A percentile compares a stretch with the other conserved stretches of the same genome.
phyloP scores from a whole-genome alignment of 208 protist genomes.

The Leptomonas seymouri region DNA sequence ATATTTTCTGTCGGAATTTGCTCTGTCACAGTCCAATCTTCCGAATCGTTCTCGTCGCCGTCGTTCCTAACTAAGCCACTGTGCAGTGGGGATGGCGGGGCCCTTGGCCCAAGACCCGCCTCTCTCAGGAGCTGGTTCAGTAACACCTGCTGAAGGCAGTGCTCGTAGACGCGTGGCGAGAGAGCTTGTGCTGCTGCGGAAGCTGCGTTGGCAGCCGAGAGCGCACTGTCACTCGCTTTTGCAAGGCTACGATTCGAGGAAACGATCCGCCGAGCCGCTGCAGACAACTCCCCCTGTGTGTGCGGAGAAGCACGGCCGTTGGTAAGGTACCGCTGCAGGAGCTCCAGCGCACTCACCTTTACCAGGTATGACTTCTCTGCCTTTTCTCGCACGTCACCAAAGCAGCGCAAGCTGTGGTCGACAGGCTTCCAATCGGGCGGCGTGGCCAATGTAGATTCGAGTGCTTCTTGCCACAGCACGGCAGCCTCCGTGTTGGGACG shows the following conservation, averaged over 20 bases:
- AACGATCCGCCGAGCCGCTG: background rate
- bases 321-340: conserved; percentile 32
- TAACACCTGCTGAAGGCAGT: conserved; percentile 31
- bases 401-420: background rate
- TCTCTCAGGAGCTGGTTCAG: conserved; percentile 28
- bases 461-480: conserved; percentile 25
- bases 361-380: conserved; percentile 1
- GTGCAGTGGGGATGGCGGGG: too few species aligned
- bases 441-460: conserved; percentile 29
- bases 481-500: conserved; percentile 22
- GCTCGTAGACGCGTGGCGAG: conserved; percentile 33
- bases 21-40: conserved; percentile 35
- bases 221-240: background rate
- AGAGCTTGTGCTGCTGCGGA: conserved; percentile 21
- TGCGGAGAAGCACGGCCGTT: background rate
- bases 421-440: background rate
- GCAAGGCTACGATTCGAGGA: background rate
- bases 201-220: conserved; percentile 16
- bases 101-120: conserved; percentile 18
- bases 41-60: background rate
- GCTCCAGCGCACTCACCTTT: conserved; percentile 24
- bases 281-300: background rate
- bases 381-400: background rate
- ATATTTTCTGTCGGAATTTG: conserved; percentile 22
- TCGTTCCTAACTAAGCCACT: background rate